Evolutionary conservation across 345 rosid genomes (phyloP), one percentile per base, ranked within the genome.

Genomic region (Pugionium dolabratum): DNA sequence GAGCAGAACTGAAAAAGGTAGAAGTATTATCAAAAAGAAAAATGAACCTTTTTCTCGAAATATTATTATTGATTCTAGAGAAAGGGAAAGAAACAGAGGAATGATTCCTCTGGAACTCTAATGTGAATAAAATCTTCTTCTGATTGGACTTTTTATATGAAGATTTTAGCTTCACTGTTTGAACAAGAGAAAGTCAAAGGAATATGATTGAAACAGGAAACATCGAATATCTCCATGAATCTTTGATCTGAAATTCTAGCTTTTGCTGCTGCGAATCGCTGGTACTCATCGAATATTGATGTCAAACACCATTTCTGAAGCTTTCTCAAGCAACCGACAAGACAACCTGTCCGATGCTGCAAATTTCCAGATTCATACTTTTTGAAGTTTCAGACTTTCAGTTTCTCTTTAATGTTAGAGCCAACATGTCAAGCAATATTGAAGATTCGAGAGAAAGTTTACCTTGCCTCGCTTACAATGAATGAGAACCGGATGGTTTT

Each of bases 401-500:
- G 11, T 4, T 45, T 9, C 35, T 6, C 26, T 48, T 46, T 11
- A 48, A 9, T 40, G 64, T 2, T 40, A 30, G 32, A 46, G 30
- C 1, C 7, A 54, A 28, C 42, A 18, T 41, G 30, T 30, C 1
- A 62, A 44, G 3, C 53, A 18, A 51, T 7, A 34, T 58, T n/a
- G 26, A 72, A 61, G 33, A 8, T 8, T 50, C 9, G 65, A 43
- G 36, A 29, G 36, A 51, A 35, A 11, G 0, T 54, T 51, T 83
- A 89, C 98, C 96, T 93, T 93, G 70, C 98, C 98, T 31, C 97
- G 77, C 56, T 93, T 93, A 46, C 97, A 93, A 43, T 93, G 98
- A 71, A 92, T 87, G 64, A 93, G 71, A 75, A 89, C 78, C 0
- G 98, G 98, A 75, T 86, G 98, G 71, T 89, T 93, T 80, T 80